A percentile compares a stretch with the other conserved stretches of the same genome.
These are phyloP conservation scores for Proliferodiscus dingleyae DNA, from an alignment of 2,329 filamentous ascomycete species.

Conservation along the genomic window DNA sequence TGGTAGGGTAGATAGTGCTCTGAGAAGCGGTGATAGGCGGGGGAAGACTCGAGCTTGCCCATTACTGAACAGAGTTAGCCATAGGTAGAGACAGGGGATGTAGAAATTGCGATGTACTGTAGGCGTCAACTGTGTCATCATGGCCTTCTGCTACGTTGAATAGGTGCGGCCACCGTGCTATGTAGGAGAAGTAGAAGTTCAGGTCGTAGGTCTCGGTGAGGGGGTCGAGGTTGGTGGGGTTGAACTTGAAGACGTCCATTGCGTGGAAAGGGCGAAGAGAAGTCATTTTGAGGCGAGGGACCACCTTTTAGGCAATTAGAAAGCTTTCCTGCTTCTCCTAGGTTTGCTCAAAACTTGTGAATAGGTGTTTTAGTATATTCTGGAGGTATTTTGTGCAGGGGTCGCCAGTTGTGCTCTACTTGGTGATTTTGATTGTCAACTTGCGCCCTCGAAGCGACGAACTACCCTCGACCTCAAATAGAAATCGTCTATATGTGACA, in stretches of 20 bases:
- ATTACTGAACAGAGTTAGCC: conserved; percentile 61
- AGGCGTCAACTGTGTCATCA: conserved; percentile 85
- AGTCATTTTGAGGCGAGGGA: conserved; percentile 52
- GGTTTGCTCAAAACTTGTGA: too few species aligned
- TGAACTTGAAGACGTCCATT: conserved; percentile 81
- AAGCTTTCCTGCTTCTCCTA: background rate
- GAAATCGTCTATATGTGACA: too few species aligned
- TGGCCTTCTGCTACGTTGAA: conserved; percentile 88
- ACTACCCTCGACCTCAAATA: too few species aligned
- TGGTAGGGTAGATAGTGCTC: conserved; percentile 98
- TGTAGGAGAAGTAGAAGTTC: conserved; percentile 91
- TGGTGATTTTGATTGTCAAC: too few species aligned
- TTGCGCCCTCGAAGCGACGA: too few species aligned
- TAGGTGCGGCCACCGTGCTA: conserved; percentile 90
- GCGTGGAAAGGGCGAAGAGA: conserved; percentile 82
- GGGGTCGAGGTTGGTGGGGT: conserved; percentile 91
- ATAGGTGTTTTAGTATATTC: too few species aligned
- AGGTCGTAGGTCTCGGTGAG: conserved; percentile 98
- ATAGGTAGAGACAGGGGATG: conserved; percentile 1
- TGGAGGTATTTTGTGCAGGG: too few species aligned
- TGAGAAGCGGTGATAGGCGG: conserved; percentile 67
- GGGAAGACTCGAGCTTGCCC: conserved; percentile 90
- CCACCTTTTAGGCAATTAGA: background rate
- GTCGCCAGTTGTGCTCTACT: too few species aligned
- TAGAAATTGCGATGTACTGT: conserved; percentile 60